phyloP scores from a whole-genome alignment of 202 grass and related monocot genomes.

The Saccharum hybrid region DNA sequence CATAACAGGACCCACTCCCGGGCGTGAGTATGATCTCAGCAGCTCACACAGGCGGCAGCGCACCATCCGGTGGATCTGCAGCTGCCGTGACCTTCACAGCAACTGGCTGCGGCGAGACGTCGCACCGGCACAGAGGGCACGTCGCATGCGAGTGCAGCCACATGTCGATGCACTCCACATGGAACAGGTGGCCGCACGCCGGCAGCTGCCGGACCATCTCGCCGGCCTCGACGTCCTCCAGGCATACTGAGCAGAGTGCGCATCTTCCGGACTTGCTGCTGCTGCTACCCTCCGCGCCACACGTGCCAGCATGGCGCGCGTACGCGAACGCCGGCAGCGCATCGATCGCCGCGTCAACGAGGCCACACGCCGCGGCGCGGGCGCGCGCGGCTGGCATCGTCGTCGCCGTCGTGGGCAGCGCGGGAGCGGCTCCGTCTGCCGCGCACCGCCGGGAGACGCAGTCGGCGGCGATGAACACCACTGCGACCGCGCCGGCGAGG shows the following conservation, averaged over 20 bases:
- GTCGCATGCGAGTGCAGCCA: slow-evolving; percentile 28
- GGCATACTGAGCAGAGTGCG: slow-evolving; percentile 30
- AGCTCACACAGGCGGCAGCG: slow-evolving; percentile 13
- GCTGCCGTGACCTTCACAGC: background rate
- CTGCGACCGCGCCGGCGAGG: background rate
- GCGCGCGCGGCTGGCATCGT: background rate
- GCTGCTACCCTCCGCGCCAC: background rate
- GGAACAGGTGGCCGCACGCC: slow-evolving; percentile 31
- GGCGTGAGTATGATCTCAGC: background rate
- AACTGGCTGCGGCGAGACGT: background rate
- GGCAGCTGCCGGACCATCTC: slow-evolving; percentile 44
- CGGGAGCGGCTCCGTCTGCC: too few species aligned
- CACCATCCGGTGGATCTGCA: background rate
- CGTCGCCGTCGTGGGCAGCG: background rate
- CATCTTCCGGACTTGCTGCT: background rate
- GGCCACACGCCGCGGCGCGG: background rate
- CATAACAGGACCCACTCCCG: background rate
- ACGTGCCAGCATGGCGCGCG: background rate
- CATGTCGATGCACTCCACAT: slow-evolving; percentile 30
- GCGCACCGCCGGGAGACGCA: background rate
- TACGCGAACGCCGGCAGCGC: slow-evolving; percentile 20
- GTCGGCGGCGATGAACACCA: background rate
- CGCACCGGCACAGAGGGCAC: slow-evolving; percentile 27
- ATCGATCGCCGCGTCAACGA: slow-evolving; percentile 8
- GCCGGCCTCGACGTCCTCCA: slow-evolving; percentile 33